A percentile compares a stretch with the other conserved stretches of the same genome.
These are phyloP conservation scores for Neonothopanus nambi DNA, from an alignment of 1,284 basidiomycete species.

Conservation along the genomic window DNA sequence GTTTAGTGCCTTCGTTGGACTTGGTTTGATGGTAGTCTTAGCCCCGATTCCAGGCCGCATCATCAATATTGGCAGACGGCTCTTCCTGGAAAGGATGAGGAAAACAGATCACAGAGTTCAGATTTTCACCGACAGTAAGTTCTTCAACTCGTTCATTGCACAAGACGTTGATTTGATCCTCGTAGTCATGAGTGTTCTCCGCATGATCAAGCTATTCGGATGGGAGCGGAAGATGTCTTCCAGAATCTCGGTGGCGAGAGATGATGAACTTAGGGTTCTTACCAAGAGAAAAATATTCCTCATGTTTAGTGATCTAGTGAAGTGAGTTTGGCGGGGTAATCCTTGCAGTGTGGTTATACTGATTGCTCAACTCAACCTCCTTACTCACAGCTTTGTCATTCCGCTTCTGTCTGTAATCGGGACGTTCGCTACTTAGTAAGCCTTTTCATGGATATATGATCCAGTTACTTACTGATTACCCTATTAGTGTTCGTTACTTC, in stretches of 20 bases:
- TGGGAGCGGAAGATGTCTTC: conserved; percentile 60
- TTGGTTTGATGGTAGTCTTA: conserved; percentile 50
- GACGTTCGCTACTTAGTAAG: conserved; percentile 58
- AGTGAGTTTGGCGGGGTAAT: conserved; percentile 33
- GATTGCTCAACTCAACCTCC: neutral
- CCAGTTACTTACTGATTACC: neutral
- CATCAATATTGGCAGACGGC: conserved; percentile 31
- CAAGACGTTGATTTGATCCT: conserved; percentile 10
- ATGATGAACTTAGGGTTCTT: conserved; percentile 51
- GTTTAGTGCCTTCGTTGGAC: conserved; percentile 49
- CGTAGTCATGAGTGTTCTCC: conserved; percentile 42
- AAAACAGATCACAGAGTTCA: conserved; percentile 51
- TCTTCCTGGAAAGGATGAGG: conserved; percentile 33
- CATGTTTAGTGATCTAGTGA: conserved; percentile 40
- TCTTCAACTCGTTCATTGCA: neutral
- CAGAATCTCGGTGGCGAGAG: conserved; percentile 47
- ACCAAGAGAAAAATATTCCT: conserved; percentile 43
- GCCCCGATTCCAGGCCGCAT: conserved; percentile 51
- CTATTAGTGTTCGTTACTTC: neutral
- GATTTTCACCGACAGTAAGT: conserved; percentile 48
- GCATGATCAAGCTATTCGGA: conserved; percentile 71
- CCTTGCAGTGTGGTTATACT: conserved; percentile 11
- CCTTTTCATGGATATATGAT: conserved; percentile 9
- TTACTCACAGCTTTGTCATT: conserved; percentile 50
- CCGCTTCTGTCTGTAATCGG: conserved; percentile 65